Evolutionary conservation across 106 monocot species (phyloP), one percentile per base, ranked within the genome.

Genomic region (Allium sativum): DNA sequence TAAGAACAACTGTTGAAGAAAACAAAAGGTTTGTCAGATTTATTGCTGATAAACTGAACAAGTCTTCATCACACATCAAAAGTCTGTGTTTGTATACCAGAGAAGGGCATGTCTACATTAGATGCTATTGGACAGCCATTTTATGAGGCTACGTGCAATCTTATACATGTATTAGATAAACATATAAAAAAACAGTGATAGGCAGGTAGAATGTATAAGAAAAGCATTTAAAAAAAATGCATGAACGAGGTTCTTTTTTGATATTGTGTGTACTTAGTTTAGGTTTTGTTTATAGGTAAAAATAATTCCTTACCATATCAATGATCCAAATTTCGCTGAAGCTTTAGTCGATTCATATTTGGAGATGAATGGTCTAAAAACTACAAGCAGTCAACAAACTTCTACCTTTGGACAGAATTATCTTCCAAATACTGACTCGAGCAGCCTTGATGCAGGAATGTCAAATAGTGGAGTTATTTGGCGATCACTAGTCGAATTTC

Each of bases 111-210:
- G 12, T 94, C 94, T 68, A 83, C 89, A 15, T 73, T 94, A 56
- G 94, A 94, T 84, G 85, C 86, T 50, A 81, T 74, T 51, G 90
- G 83, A 53, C 81, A 81, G 73, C 76, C 89, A 64, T 94, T 94
- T 78, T 84, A 83, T 79, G 86, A 94, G 65, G 78, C 76, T 45
- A 83, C 83, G 45, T 53, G 12, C 58, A 59, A 68, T 56, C 78
- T 94, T 42, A 61, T 94, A 55, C 42, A 78, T 64, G 86, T 86
- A 65, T 61, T 94, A 43, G 68, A 86, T 50, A 73, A 76, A 61
- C 76, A 78, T 48, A 55, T 90, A 47, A 53, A 78, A 90, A 67
- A 86, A 59, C 61, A 74, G 83, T 52, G 45, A 70, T 6, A 69
- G 74, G 40, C 67, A 83, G 94, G 94, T 94, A 72, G 14, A 20